Percentiles rank a stretch among this genome's conserved stretches.
phyloP scores from a whole-genome alignment of 305 asterid genomes.

The Fraxinus albicans region DNA sequence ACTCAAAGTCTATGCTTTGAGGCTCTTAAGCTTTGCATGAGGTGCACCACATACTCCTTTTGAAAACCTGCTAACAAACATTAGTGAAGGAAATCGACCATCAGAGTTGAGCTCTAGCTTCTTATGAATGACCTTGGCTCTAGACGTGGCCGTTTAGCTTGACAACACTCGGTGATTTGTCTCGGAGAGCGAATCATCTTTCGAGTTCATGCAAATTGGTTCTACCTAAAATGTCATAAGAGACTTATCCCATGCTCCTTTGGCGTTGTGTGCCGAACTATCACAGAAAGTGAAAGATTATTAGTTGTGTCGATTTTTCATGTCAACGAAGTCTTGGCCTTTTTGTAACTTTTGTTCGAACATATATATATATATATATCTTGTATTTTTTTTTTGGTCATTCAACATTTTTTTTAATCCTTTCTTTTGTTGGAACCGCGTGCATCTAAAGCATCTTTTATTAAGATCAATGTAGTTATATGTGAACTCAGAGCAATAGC shows the following conservation, averaged over 20 bases:
- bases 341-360: background rate
- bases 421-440: too few relatives aligned
- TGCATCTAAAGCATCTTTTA: too few relatives aligned
- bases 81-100: too few relatives aligned
- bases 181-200: background rate
- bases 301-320: background rate
- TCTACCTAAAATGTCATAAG: background rate
- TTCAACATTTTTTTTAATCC: too few relatives aligned
- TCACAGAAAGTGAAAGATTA: background rate
- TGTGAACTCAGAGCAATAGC: too few relatives aligned
- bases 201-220: background rate
- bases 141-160: background rate
- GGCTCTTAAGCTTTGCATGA: background rate
- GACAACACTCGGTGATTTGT: background rate
- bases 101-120: background rate
- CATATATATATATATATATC: too few relatives aligned
- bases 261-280: background rate
- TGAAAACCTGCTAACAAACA: background rate
- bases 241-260: background rate
- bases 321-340: background rate
- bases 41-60: background rate
- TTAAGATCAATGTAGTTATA: too few relatives aligned
- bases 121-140: background rate
- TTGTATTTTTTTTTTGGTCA: too few relatives aligned
- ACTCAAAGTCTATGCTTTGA: background rate